These are phyloP conservation scores for Sphaerostilbella broomeana DNA, from an alignment of 2,329 filamentous ascomycete species.

Conservation along the genomic window DNA sequence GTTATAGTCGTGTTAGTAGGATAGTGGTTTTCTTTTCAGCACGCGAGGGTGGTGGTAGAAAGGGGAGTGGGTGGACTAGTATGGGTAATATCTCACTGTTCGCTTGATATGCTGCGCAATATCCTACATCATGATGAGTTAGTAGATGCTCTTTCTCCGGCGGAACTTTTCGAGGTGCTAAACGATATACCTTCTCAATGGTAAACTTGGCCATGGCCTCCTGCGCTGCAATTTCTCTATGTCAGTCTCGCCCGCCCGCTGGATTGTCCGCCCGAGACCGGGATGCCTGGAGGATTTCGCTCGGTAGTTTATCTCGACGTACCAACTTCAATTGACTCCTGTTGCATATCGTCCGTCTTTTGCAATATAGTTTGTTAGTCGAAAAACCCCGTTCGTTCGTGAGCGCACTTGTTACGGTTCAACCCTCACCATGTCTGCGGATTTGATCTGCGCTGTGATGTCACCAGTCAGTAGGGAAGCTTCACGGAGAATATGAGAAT, in stretches of 20 bases:
- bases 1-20: too few species aligned
- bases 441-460: constrained; percentile 82
- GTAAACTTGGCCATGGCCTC: constrained; percentile 58
- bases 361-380: constrained; percentile 25
- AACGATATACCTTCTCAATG: constrained; percentile 56
- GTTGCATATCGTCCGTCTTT: constrained; percentile 95
- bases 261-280: neutral
- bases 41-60: constrained; percentile 9
- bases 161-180: too few species aligned
- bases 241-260: constrained; percentile 5
- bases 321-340: constrained; percentile 94
- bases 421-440: constrained; percentile 84
- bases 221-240: constrained; percentile 39
- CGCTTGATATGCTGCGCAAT: constrained; percentile 95
- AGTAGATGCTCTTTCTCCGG: constrained; percentile 15
- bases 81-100: constrained; percentile 53
- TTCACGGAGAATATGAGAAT: too few species aligned
- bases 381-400: neutral
- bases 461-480: constrained; percentile 15
- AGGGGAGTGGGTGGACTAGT: constrained; percentile 1
- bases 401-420: neutral
- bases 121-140: constrained; percentile 62
- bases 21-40: too few species aligned
- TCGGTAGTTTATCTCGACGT: constrained; percentile 34
- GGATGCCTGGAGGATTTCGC: too few species aligned